phyloP scores from a whole-genome alignment of 2,329 filamentous ascomycete genomes.

The Aureobasidium sp. region DNA sequence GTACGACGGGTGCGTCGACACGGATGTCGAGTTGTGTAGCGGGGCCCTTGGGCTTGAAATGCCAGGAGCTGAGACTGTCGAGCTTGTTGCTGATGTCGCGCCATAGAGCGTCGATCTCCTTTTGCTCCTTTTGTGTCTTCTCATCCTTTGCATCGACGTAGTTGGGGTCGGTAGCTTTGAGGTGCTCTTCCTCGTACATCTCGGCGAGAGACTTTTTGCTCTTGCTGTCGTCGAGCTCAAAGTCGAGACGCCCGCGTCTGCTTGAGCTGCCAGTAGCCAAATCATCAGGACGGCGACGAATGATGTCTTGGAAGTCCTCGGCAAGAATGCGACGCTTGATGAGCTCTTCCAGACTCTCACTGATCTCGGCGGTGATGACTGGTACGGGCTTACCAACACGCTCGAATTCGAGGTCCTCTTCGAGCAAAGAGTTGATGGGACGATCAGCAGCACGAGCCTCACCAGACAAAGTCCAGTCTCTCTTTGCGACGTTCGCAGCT shows the following conservation, averaged over 20 bases:
- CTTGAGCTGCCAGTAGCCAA: slow-evolving; percentile 52
- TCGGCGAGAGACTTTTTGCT: slow-evolving; percentile 81
- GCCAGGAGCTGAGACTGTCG: slow-evolving; percentile 84
- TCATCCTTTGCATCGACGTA: slow-evolving; percentile 78
- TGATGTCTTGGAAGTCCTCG: slow-evolving; percentile 85
- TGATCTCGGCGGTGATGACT: slow-evolving; percentile 85
- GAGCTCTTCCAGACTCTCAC: slow-evolving; percentile 82
- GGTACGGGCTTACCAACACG: slow-evolving; percentile 89
- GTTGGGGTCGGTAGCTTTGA: slow-evolving; percentile 63
- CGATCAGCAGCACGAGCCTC: slow-evolving; percentile 77
- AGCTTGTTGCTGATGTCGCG: slow-evolving; percentile 69
- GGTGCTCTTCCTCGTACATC: slow-evolving; percentile 87
- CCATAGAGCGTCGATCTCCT: slow-evolving; percentile 77
- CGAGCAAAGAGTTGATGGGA: slow-evolving; percentile 83
- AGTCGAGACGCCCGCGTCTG: slow-evolving; percentile 55
- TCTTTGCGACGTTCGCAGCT: slow-evolving; percentile 78
- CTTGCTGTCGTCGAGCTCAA: slow-evolving; percentile 81
- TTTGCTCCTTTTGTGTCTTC: slow-evolving; percentile 66
- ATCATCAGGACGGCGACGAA: slow-evolving; percentile 70
- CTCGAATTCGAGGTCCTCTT: slow-evolving; percentile 94
- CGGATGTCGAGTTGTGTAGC: slow-evolving; percentile 79
- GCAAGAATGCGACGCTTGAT: slow-evolving; percentile 89
- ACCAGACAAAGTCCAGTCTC: slow-evolving; percentile 82
- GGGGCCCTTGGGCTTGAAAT: slow-evolving; percentile 85
- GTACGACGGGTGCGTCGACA: slow-evolving; percentile 80